Percentiles rank a stretch among this genome's conserved stretches.
phyloP scores from a whole-genome alignment of 164 flowering plant species.

The Annona squamosa region DNA sequence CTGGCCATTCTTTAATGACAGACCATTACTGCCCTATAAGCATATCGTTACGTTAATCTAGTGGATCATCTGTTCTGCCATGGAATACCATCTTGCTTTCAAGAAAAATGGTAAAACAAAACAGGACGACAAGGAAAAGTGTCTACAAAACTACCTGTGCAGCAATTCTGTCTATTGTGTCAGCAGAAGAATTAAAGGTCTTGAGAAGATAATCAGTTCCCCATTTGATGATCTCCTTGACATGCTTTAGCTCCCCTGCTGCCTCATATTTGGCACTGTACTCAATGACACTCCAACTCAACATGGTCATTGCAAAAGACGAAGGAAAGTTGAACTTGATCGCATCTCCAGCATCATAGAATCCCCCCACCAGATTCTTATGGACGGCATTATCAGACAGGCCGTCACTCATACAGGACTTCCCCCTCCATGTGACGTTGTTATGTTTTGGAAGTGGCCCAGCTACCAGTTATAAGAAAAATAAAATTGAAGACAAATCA shows the following conservation, averaged over 20 bases:
- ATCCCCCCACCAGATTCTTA: constrained; percentile 79
- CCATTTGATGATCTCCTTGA: constrained; percentile 86
- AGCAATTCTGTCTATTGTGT: constrained; percentile 43
- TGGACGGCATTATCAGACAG: constrained; percentile 27
- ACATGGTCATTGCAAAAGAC: constrained; percentile 89
- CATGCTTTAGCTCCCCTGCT: constrained; percentile 78
- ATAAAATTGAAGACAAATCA: not conserved
- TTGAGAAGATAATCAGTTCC: constrained; percentile 87
- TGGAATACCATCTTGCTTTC: not conserved
- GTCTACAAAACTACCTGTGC: constrained; percentile 50
- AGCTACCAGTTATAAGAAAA: constrained; percentile 32
- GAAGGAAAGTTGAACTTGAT: constrained; percentile 83
- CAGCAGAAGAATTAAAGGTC: constrained; percentile 77
- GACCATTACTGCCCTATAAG: no score
- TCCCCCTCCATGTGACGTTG: constrained; percentile 80
- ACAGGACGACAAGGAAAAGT: not conserved
- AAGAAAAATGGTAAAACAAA: no score
- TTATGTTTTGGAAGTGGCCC: constrained; percentile 85
- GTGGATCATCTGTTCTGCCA: no score
- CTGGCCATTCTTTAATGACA: no score
- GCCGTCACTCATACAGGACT: constrained; percentile 72
- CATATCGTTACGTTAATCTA: no score
- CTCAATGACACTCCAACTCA: constrained; percentile 90
- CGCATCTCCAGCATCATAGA: constrained; percentile 92
- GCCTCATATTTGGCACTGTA: constrained; percentile 84